Conservation (phyloP, 2,329 filamentous ascomycete species). For the Leptographium procerum region DNA sequence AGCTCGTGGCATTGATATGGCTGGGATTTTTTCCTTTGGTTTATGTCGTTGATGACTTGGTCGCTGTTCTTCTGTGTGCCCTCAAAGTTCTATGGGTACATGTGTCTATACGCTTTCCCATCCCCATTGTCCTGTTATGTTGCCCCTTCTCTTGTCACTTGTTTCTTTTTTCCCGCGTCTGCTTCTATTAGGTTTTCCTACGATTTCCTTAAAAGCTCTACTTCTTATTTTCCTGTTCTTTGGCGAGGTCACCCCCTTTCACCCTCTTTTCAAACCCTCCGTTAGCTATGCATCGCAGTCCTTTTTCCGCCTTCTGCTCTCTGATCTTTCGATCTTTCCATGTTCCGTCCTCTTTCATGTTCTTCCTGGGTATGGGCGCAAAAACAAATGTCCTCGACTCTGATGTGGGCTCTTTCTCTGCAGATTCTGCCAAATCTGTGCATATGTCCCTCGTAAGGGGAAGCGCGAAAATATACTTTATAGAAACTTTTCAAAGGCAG, state of each 20-base stretch:
- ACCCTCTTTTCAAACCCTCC: too few species aligned
- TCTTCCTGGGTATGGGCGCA: not conserved
- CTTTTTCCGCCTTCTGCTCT: not conserved
- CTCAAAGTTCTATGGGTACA: too few species aligned
- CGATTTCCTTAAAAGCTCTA: not conserved
- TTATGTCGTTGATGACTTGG: not conserved
- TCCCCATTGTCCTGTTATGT: not conserved
- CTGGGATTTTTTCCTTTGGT: not conserved
- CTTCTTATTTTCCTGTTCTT: too few species aligned
- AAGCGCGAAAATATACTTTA: not conserved
- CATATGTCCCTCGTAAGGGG: not conserved
- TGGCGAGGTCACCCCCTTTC: not conserved
- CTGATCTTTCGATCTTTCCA: not conserved
- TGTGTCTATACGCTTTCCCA: not conserved
- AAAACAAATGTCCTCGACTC: not conserved
- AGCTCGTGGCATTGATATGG: conserved; percentile 49
- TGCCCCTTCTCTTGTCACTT: not conserved
- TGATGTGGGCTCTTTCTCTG: not conserved
- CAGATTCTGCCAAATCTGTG: not conserved
- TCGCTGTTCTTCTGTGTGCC: not conserved
- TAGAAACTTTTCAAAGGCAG: too few species aligned
- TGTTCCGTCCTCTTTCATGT: not conserved
- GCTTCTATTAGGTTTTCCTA: not conserved
- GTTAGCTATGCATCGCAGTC: too few species aligned
- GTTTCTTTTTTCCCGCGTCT: not conserved